These are phyloP conservation scores for Biscutella laevigata DNA, from an alignment of 441 rosid species.

Conservation along the genomic window DNA sequence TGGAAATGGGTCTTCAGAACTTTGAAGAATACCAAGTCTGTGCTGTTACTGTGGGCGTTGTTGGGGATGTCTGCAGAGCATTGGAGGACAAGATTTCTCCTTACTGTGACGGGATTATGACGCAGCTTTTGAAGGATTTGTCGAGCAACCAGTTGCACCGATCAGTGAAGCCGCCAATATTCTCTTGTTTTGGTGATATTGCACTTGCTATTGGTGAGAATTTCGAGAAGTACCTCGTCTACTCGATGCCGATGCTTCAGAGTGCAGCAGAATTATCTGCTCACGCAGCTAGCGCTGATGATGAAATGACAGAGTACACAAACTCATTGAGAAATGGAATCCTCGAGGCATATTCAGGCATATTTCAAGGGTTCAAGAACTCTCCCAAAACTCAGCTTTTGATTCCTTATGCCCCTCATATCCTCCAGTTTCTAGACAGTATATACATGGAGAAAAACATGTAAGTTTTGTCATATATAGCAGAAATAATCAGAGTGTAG, in stretches of 20 bases:
- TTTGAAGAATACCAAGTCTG: constrained; percentile 76
- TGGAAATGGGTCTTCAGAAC: constrained; percentile 67
- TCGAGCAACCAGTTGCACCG: constrained; percentile 72
- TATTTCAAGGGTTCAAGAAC: constrained; percentile 70
- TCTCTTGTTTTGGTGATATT: constrained; percentile 67
- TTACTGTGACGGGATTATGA: constrained; percentile 69
- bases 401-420: constrained; percentile 55
- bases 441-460: constrained; percentile 69
- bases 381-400: constrained; percentile 57
- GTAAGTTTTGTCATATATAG: too few relatives aligned
- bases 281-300: constrained; percentile 48
- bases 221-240: constrained; percentile 59
- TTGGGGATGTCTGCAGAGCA: constrained; percentile 62
- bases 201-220: constrained; percentile 61
- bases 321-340: constrained; percentile 64
- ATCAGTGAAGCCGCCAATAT: constrained; percentile 67
- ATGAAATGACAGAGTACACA: constrained; percentile 60
- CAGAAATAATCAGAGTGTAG: too few relatives aligned
- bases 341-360: constrained; percentile 64
- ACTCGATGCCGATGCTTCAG: constrained; percentile 70
- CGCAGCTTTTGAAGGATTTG: constrained; percentile 65
- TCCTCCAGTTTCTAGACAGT: constrained; percentile 63
- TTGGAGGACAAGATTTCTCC: constrained; percentile 56
- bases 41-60: constrained; percentile 67
- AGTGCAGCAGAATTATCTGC: constrained; percentile 62